phyloP scores from a whole-genome alignment of 352 stramenopile species.

The Globisporangium uncinulatum region DNA sequence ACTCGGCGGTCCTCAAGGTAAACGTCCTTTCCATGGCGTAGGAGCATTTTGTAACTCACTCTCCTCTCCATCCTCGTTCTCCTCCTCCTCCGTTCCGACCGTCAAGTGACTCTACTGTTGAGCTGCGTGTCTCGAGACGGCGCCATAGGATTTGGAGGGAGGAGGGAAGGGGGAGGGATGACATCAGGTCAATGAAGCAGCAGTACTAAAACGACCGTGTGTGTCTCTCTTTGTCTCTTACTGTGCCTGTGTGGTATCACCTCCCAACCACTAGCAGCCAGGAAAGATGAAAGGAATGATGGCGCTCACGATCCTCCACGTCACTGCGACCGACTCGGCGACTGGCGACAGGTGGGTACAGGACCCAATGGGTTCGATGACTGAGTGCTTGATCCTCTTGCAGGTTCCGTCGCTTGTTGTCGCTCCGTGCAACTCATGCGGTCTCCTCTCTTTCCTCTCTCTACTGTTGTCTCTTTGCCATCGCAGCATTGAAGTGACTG shows the following conservation, averaged over 20 bases:
- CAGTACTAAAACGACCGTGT: background rate
- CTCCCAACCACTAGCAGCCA: constrained; percentile 1
- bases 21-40: constrained; percentile 18
- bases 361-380: background rate
- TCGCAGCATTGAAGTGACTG: constrained; percentile 25
- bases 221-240: background rate
- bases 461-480: background rate
- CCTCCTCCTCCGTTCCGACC: background rate
- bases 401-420: background rate
- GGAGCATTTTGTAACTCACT: background rate
- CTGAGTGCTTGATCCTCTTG: no score
- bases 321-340: constrained; percentile 22
- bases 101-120: background rate
- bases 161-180: background rate
- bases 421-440: background rate
- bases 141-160: no score
- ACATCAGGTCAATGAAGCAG: background rate
- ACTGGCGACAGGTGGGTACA: constrained; percentile 23
- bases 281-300: constrained; percentile 7
- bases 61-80: background rate
- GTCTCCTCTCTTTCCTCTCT: background rate
- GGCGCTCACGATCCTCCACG: constrained; percentile 27
- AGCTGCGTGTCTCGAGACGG: background rate
- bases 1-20: constrained; percentile 26
- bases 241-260: background rate